Base-by-base conservation (phyloP, 441 rosid genomes). In the Croton setiger region DNA sequence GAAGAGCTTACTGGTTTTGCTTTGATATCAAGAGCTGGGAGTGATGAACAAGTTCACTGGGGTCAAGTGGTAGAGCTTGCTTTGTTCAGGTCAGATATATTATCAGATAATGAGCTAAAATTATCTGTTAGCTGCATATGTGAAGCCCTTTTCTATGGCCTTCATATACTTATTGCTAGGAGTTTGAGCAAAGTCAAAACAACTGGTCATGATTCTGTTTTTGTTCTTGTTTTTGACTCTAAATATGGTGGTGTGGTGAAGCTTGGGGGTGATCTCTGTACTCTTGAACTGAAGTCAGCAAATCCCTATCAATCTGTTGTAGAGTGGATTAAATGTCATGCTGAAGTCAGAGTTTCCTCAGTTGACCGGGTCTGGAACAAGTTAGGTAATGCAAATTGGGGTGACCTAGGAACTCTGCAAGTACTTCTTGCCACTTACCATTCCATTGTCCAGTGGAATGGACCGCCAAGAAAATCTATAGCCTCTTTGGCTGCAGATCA, bases 331-430 rank as follows among this genome's bases (percentile, higher is more conserved):
- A 84, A 77, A 76, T 72, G 44, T 72, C 85, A 86, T 64, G 81
- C 82, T 3, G 80, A 83, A 78, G 75, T 88, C 36, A 63, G 67
- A 70, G 79, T 84, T 71, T 88, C 90, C 12, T 72, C 82, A 12
- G 84, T 82, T 10, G 86, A 88, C 65, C 73, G 71, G 64, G 80
- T 86, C 66, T 88, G 88, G 90, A 88, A 88, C 66, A 83, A 80
- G 76, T 75, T 88, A 11, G 89, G 90, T 21, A 88, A 88, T 76
- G 84, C 86, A 48, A 88, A 78, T 52, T 86, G 90, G 93, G 83
- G 88, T 45, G 87, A 86, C 63, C 63, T 86, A 17, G 90, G 88
- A 67, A 79, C 90, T 49, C 79, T 88, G 11, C 87, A 86, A 74
- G 73, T 83, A 17, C 68, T 86, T 62, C 62, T 88, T 66, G 87